These are phyloP conservation scores for Ehretia macrophylla DNA, from an alignment of 257 asterid species.

Conservation along the genomic window DNA sequence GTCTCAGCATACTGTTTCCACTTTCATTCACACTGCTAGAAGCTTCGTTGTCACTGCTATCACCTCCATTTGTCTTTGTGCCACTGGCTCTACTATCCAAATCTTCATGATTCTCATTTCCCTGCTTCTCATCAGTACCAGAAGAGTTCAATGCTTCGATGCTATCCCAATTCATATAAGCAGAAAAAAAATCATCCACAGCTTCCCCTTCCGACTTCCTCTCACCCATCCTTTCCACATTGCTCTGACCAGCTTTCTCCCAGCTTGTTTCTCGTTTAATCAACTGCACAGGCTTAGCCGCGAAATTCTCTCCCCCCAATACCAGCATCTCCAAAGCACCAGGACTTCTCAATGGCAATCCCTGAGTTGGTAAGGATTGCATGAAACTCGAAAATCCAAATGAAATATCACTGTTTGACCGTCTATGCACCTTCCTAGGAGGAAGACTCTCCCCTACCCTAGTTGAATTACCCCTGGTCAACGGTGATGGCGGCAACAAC, in stretches of 20 bases:
- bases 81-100: slow-evolving; percentile 77
- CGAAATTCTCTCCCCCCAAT: slow-evolving; percentile 33
- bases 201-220: slow-evolving; percentile 53
- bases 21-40: slow-evolving; percentile 61
- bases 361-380: slow-evolving; percentile 51
- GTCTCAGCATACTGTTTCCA: slow-evolving; percentile 37
- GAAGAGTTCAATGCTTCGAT: slow-evolving; percentile 56
- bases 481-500: slow-evolving; percentile 58
- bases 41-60: slow-evolving; percentile 63
- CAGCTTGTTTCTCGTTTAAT: slow-evolving; percentile 64
- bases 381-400: slow-evolving; percentile 45
- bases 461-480: slow-evolving; percentile 38
- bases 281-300: slow-evolving; percentile 50
- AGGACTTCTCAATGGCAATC: slow-evolving; percentile 50
- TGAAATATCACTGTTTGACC: slow-evolving; percentile 67
- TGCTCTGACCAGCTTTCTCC: slow-evolving; percentile 56
- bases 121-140: slow-evolving; percentile 71
- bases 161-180: slow-evolving; percentile 56
- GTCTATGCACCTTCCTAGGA: slow-evolving; percentile 56
- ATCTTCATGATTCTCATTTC: slow-evolving; percentile 70
- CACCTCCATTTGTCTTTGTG: slow-evolving; percentile 46
- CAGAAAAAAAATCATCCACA: slow-evolving; percentile 51
- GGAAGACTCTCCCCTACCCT: slow-evolving; percentile 62
- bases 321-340: slow-evolving; percentile 37
- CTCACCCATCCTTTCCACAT: slow-evolving; percentile 68